Base-by-base conservation (phyloP, 192 early-diverging fungal genomes). In the Backusella luteola region DNA sequence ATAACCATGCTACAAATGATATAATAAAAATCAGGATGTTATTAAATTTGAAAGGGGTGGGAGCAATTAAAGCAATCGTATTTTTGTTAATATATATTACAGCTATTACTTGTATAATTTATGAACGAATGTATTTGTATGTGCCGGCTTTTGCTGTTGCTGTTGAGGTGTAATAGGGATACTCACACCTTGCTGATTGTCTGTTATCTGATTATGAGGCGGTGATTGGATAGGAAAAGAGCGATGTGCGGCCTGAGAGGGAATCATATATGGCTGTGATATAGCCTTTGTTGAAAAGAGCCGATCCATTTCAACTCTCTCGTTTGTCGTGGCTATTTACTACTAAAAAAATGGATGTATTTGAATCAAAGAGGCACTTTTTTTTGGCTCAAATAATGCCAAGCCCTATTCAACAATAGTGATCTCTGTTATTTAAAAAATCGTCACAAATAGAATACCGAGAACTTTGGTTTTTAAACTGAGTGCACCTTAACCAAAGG, bases 1-100 rank as follows among this genome's bases (percentile, higher is more conserved):
- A 92, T 82, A 66, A 97, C 93, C 94, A 96, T 96, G 79, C 87
- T 89, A 46, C 1, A 32, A n/a, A 52, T 42, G 29, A 69, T 29
- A 29, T 29, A 29, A 32, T 38, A 23, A 44, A 49, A 29, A 67
- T 59, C 44, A 71, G 26, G 42, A 36, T 15, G 34, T 49, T 19
- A 66, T 59, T 66, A 6, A 17, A 26, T 68, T 17, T 14, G 23
- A 11, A 69, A 39, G 19, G 9, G 36, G 19, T 36, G 34, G 34
- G 7, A 38, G 34, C 17, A 36, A 21, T 38, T 36, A 36, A 9
- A 38, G n/a, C 21, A 36, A 38, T 38, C 6, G 1, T 69, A 36
- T 69, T 38, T 36, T 21, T 21, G n/a, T 21, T 38, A 35, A 34
- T 35, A 49, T 66, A 42, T 23, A 36, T 26, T 34, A 29, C 29